Conservation (phyloP, 129 eudicot genomes). For the Gnaphalium uliginosum region DNA sequence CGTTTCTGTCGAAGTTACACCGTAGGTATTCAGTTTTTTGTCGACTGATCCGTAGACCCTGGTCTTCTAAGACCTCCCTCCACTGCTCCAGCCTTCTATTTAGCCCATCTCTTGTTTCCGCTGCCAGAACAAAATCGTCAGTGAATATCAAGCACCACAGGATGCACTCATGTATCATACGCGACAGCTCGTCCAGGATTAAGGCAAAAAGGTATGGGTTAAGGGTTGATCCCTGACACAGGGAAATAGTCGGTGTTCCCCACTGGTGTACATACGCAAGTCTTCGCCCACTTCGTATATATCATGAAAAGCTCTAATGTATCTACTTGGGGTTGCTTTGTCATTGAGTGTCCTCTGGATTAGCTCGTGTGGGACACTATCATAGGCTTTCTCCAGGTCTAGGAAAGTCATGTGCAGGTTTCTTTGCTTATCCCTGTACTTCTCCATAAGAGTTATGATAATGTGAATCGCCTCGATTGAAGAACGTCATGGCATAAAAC, state of each 20-base stretch:
- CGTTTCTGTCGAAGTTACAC: neutral
- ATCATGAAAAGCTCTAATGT: neutral
- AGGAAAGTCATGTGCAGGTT: neutral
- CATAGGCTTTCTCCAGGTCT: neutral
- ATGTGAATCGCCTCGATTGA: neutral
- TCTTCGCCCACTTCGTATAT: neutral
- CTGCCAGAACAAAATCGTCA: neutral
- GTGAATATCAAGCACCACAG: neutral
- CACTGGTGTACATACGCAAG: neutral
- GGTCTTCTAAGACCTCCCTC: too few species aligned
- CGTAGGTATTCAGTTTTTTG: neutral
- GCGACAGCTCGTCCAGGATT: neutral
- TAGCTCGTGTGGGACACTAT: neutral
- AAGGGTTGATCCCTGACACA: neutral
- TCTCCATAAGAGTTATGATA: neutral
- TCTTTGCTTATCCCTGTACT: neutral
- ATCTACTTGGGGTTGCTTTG: neutral
- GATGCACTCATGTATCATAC: neutral
- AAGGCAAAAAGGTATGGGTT: neutral
- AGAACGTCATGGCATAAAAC: neutral
- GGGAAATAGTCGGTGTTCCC: neutral
- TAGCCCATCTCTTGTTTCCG: neutral
- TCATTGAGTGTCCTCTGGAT: neutral
- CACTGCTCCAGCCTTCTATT: neutral
- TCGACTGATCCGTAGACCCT: neutral